Percentiles rank a stretch among this genome's conserved stretches.
Conservation (phyloP, 192 early-diverging fungal species). For the Coemansia sp. region DNA sequence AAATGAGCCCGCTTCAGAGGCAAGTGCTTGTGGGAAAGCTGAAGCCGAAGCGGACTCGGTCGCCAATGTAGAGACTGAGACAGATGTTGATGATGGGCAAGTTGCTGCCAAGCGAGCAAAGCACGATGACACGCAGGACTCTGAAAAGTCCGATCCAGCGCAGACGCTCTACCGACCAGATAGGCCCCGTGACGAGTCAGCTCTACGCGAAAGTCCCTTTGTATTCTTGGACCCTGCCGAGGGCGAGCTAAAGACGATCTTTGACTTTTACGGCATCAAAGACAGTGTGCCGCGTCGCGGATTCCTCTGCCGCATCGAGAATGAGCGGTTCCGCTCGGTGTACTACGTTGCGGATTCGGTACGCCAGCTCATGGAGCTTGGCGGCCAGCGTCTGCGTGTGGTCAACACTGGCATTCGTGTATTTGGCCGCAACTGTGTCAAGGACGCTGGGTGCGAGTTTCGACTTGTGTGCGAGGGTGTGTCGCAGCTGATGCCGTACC, state of each 20-base stretch:
- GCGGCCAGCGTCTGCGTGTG: slow-evolving; percentile 59
- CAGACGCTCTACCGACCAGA: slow-evolving; percentile 40
- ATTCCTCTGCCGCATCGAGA: slow-evolving; percentile 86
- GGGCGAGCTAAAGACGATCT: slow-evolving; percentile 62
- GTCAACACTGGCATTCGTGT: slow-evolving; percentile 93
- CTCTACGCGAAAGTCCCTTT: slow-evolving; percentile 81
- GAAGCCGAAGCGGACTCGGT: background rate
- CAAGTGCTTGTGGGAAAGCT: background rate
- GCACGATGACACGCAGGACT: background rate
- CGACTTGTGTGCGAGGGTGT: slow-evolving; percentile 69
- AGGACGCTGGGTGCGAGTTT: slow-evolving; percentile 61
- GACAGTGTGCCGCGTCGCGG: slow-evolving; percentile 73
- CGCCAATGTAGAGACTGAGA: background rate
- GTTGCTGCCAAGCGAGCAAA: slow-evolving; percentile 1
- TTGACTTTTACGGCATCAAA: slow-evolving; percentile 75
- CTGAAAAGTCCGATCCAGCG: slow-evolving; percentile 3
- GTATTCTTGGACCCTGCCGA: slow-evolving; percentile 67
- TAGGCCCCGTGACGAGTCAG: slow-evolving; percentile 49
- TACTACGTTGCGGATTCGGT: slow-evolving; percentile 87
- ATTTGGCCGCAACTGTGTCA: slow-evolving; percentile 75
- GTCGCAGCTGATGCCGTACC: slow-evolving; percentile 57
- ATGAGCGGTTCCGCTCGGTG: slow-evolving; percentile 64
- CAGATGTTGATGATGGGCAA: background rate
- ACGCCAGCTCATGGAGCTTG: slow-evolving; percentile 68
- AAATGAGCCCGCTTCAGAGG: background rate